Base-by-base conservation (phyloP, 148 eudicot species). In the Polygonum maritimum region DNA sequence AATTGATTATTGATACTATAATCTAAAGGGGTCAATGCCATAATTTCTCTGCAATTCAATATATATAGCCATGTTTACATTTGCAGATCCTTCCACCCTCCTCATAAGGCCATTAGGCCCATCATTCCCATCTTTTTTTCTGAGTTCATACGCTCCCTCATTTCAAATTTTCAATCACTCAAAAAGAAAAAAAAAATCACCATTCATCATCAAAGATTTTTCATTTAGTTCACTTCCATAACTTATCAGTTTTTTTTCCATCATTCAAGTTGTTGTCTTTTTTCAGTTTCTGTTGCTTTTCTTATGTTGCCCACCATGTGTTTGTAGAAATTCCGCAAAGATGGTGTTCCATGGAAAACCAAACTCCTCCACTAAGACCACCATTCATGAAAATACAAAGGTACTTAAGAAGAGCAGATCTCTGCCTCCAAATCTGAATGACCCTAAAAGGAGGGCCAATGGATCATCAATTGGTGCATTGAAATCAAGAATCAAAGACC, bases 401-500 rank as follows among this genome's bases (percentile, higher is more conserved):
- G n/a, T 65, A 41, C 71, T 65, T 5, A 35, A 36, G 71, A 65
- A 65, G 71, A 65, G 71, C 71, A 65, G 36, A 35, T 65, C 71
- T 33, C 11, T 65, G 40, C 71, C 71, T 65, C 39, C 70, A 1
- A 40, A 63, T 0, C 40, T 63, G 18, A 63, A 33, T 63, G 41
- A 14, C 36, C 41, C 71, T 6, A 65, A 10, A 36, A 65, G 70
- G 70, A 63, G 7, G 2, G 18, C n/a, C 70, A 63, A 65, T 65
- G 71, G 71, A 65, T 65, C 71, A 65, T 35, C 71, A 0, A 41
- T 65, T 65, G 18, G 38, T 5, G 10, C 52, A 71, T 47, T 44
- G 51, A 71, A 44, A 41, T 71, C 74, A 71, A 71, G 74, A 35
- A 71, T 71, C 48, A 71, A 47, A 47, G 51, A 71, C 12, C 8